Conservation (phyloP, 2,329 filamentous ascomycete species). For the Scopulariopsis brevicaulis region DNA sequence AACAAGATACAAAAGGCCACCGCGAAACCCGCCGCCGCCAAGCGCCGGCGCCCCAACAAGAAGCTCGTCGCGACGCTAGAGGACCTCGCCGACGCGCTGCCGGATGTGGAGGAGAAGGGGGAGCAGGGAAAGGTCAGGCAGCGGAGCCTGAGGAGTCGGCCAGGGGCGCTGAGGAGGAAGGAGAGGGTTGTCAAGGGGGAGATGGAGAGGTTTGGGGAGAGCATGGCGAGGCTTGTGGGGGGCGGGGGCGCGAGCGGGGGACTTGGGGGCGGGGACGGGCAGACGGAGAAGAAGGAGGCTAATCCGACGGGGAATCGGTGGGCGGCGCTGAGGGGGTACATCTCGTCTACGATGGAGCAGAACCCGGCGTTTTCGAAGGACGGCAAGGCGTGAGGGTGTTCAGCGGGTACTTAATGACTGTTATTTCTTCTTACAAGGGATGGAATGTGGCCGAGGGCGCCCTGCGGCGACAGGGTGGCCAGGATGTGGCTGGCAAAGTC, state of each 20-base stretch:
- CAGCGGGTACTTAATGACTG: neutral
- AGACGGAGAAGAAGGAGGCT: slow-evolving; percentile 7
- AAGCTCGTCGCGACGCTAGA: slow-evolving; percentile 69
- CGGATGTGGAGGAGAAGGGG: slow-evolving; percentile 39
- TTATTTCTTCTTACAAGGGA: neutral
- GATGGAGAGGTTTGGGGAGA: slow-evolving; percentile 73
- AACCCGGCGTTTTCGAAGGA: slow-evolving; percentile 57
- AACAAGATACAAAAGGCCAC: slow-evolving; percentile 58
- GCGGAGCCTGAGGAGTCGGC: slow-evolving; percentile 62
- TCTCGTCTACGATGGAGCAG: slow-evolving; percentile 80
- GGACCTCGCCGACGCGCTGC: slow-evolving; percentile 69
- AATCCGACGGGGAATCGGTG: slow-evolving; percentile 50
- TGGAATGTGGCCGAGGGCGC: neutral
- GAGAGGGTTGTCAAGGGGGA: slow-evolving; percentile 70
- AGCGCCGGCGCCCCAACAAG: slow-evolving; percentile 45
- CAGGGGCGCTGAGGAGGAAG: slow-evolving; percentile 74
- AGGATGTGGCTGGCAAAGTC: neutral
- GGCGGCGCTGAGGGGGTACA: slow-evolving; percentile 74
- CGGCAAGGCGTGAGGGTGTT: slow-evolving; percentile 3
- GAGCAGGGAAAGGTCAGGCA: slow-evolving; percentile 57
- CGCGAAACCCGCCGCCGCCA: slow-evolving; percentile 35
- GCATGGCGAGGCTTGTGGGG: slow-evolving; percentile 61
- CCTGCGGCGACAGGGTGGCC: too few species aligned
- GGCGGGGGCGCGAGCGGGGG: slow-evolving; percentile 8
- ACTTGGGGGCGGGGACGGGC: slow-evolving; percentile 6